Evolutionary conservation across 2,329 filamentous ascomycete species (phyloP).

Genomic region (Colletotrichum euphorbiae): DNA sequence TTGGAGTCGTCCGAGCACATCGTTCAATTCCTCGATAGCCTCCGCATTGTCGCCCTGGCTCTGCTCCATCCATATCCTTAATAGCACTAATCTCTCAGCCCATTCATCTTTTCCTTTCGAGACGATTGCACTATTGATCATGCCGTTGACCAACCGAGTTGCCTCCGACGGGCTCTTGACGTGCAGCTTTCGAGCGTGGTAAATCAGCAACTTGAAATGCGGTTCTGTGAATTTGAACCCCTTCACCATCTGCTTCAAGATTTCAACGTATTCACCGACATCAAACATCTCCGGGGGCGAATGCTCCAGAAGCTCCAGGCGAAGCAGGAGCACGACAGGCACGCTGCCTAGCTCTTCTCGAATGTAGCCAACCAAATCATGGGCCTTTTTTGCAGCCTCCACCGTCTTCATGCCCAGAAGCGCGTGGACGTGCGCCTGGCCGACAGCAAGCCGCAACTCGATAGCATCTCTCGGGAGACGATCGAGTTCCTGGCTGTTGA

Average conservation of each 20-base stretch:
- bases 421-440: slow-evolving; percentile 71
- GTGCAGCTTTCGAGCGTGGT: slow-evolving; percentile 75
- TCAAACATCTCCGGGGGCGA: slow-evolving; percentile 61
- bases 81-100: slow-evolving; percentile 77
- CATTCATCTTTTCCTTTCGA: slow-evolving; percentile 62
- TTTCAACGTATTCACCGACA: slow-evolving; percentile 58
- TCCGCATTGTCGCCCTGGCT: slow-evolving; percentile 52
- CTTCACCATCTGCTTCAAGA: slow-evolving; percentile 72
- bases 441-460: slow-evolving; percentile 74
- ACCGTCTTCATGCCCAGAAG: slow-evolving; percentile 60
- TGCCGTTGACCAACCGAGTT: slow-evolving; percentile 67
- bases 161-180: slow-evolving; percentile 62
- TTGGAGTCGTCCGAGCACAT: slow-evolving; percentile 51
- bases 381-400: slow-evolving; percentile 63
- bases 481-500: slow-evolving; percentile 67
- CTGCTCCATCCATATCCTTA: slow-evolving; percentile 74
- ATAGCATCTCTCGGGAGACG: slow-evolving; percentile 67
- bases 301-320: slow-evolving; percentile 72
- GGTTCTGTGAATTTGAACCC: slow-evolving; percentile 69
- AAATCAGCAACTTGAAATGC: slow-evolving; percentile 74
- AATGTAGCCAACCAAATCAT: slow-evolving; percentile 68
- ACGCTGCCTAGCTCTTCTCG: slow-evolving; percentile 73
- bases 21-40: slow-evolving; percentile 43
- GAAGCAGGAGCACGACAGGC: slow-evolving; percentile 74
- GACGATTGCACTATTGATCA: slow-evolving; percentile 70